phyloP scores from a whole-genome alignment of 2,329 filamentous ascomycete species.

The Neopestalotiopsis sp. region DNA sequence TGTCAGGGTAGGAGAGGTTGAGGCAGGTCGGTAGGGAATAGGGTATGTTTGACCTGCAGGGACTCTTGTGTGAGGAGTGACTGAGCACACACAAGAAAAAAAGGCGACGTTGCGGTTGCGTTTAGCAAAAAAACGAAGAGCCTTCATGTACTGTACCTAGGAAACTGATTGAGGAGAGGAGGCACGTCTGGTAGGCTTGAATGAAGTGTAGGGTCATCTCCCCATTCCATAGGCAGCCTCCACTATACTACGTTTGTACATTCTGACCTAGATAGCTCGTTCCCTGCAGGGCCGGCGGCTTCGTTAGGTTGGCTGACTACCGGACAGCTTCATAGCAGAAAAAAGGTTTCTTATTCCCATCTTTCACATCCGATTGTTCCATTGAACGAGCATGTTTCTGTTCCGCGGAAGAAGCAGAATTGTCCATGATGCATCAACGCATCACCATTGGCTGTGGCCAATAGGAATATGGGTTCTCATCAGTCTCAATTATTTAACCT shows the following conservation, averaged over 20 bases:
- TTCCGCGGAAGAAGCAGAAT: not conserved
- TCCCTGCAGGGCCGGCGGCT: not conserved
- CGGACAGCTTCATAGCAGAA: not conserved
- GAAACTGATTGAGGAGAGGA: no score
- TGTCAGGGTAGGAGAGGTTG: not conserved
- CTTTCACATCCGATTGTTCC: not conserved
- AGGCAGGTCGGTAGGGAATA: not conserved
- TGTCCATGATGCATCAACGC: slow-evolving; percentile 5
- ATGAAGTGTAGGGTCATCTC: no score
- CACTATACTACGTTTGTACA: no score
- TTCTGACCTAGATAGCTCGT: not conserved
- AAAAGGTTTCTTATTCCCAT: slow-evolving; percentile 10
- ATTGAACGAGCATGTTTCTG: not conserved
- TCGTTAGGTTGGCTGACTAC: not conserved
- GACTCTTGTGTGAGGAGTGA: not conserved
- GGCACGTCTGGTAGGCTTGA: no score
- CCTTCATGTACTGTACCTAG: no score
- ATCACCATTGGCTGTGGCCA: not conserved
- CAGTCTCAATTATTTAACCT: not conserved
- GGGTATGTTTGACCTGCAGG: not conserved
- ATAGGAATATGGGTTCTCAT: not conserved
- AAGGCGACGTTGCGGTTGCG: not conserved
- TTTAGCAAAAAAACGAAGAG: not conserved
- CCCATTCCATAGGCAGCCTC: no score
- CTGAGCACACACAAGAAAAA: no score